Percentiles rank a stretch among this genome's conserved stretches.
Evolutionary conservation across 2,329 filamentous ascomycete genomes (phyloP).

Genomic region (Dendrostoma leiphaemia): DNA sequence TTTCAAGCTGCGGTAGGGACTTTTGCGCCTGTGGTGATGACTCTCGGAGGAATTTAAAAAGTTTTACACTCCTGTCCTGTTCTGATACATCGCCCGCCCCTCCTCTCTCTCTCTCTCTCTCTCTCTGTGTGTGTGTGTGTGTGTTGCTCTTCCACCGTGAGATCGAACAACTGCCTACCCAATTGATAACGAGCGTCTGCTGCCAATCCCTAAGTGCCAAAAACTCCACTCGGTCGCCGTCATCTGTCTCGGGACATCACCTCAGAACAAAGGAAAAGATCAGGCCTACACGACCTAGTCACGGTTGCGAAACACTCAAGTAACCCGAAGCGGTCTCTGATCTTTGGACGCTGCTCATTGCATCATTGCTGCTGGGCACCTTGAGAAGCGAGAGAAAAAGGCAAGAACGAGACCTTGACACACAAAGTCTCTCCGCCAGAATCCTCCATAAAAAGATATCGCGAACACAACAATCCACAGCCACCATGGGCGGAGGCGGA

Average conservation of each 20-base stretch:
- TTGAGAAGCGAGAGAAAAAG: too few relatives aligned
- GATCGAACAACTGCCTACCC: not conserved
- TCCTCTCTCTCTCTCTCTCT: not conserved
- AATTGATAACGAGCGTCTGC: not conserved
- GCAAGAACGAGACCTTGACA: too few relatives aligned
- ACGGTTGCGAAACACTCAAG: too few relatives aligned
- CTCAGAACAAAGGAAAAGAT: too few relatives aligned
- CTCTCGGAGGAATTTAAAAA: not conserved
- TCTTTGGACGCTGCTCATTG: not conserved
- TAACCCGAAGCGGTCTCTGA: too few relatives aligned
- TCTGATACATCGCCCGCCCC: too few relatives aligned
- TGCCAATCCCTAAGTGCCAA: too few relatives aligned
- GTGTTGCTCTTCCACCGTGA: too few relatives aligned
- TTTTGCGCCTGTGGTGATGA: not conserved
- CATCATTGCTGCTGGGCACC: not conserved
- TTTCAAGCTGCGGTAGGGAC: not conserved
- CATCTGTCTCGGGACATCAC: too few relatives aligned
- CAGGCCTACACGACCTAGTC: too few relatives aligned
- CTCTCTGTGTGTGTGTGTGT: too few relatives aligned
- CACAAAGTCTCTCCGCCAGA: not conserved
- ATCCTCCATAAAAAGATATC: not conserved
- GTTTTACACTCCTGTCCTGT: not conserved
- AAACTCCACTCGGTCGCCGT: too few relatives aligned
- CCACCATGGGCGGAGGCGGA: constrained; percentile 3
- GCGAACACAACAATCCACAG: not conserved